A percentile compares a stretch with the other conserved stretches of the same genome.
These are phyloP conservation scores for Aspergillus sp. DNA, from an alignment of 2,329 filamentous ascomycete species.

Conservation along the genomic window DNA sequence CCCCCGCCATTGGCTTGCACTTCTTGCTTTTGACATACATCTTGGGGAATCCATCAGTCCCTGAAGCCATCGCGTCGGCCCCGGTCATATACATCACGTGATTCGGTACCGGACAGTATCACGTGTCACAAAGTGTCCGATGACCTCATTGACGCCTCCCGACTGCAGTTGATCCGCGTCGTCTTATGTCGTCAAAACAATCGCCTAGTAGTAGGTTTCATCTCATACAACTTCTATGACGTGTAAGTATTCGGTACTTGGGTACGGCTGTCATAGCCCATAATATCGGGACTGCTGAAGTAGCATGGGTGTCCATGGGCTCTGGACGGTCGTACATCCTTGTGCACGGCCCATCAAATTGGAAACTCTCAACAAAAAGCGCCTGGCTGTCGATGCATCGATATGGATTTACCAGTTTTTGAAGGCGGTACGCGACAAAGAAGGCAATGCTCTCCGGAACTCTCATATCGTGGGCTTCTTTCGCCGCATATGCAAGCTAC, in stretches of 20 bases:
- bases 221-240: not conserved
- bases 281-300: conserved; percentile 9
- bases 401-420: conserved; percentile 99
- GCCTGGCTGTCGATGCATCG: conserved; percentile 93
- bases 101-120: too few species aligned
- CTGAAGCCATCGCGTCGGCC: too few species aligned
- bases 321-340: conserved; percentile 95
- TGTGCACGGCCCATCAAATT: conserved; percentile 95
- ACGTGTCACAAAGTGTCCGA: too few species aligned
- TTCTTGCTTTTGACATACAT: too few species aligned
- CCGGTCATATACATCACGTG: too few species aligned
- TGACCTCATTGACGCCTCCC: too few species aligned
- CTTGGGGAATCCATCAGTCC: too few species aligned
- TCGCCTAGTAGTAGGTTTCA: too few species aligned
- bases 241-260: not conserved
- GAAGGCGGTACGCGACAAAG: conserved; percentile 97
- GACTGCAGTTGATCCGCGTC: too few species aligned
- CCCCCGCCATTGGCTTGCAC: too few species aligned
- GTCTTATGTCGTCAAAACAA: too few species aligned
- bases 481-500: conserved; percentile 92
- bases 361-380: conserved; percentile 92
- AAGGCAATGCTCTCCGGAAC: conserved; percentile 94
- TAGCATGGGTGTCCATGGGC: conserved; percentile 91
- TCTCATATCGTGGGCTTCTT: conserved; percentile 98
- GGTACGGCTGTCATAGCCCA: not conserved